Conservation (phyloP, 2,329 filamentous ascomycete species). For the Paracoccidioides lutzii region DNA sequence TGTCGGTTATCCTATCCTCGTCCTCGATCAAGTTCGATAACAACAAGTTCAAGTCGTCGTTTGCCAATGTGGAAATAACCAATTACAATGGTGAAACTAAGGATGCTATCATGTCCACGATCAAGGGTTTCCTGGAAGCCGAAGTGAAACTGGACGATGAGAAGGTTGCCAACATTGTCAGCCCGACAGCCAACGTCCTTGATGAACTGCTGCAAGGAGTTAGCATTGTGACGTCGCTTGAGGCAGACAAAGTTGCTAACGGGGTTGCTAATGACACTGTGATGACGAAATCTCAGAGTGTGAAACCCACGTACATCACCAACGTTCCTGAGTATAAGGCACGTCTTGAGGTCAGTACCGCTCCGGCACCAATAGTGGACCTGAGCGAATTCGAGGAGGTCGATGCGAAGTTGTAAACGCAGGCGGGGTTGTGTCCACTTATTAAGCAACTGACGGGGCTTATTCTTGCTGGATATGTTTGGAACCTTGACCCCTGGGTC, state of each 20-base stretch:
- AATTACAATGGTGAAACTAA: slow-evolving; percentile 29
- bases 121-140: slow-evolving; percentile 40
- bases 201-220: slow-evolving; percentile 34
- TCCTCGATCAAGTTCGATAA: slow-evolving; percentile 34
- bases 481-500: too few relatives aligned
- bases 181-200: slow-evolving; percentile 29
- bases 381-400: slow-evolving; percentile 76
- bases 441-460: too few relatives aligned
- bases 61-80: slow-evolving; percentile 36
- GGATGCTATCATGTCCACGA: slow-evolving; percentile 37
- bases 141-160: slow-evolving; percentile 38
- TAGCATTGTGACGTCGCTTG: slow-evolving; percentile 29
- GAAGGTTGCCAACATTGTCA: slow-evolving; percentile 36
- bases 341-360: slow-evolving; percentile 56
- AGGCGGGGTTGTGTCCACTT: too few relatives aligned
- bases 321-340: slow-evolving; percentile 75
- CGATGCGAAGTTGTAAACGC: slow-evolving; percentile 59
- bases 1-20: slow-evolving; percentile 36
- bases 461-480: background rate
- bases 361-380: slow-evolving; percentile 59
- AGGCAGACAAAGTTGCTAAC: background rate
- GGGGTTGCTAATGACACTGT: slow-evolving; percentile 22
- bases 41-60: slow-evolving; percentile 29
- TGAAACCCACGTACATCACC: slow-evolving; percentile 50
- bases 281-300: slow-evolving; percentile 18